Percentiles rank a stretch among this genome's conserved stretches.
These are phyloP conservation scores for Boletales sp. DNA, from an alignment of 768 basidiomycete species.

Conservation along the genomic window DNA sequence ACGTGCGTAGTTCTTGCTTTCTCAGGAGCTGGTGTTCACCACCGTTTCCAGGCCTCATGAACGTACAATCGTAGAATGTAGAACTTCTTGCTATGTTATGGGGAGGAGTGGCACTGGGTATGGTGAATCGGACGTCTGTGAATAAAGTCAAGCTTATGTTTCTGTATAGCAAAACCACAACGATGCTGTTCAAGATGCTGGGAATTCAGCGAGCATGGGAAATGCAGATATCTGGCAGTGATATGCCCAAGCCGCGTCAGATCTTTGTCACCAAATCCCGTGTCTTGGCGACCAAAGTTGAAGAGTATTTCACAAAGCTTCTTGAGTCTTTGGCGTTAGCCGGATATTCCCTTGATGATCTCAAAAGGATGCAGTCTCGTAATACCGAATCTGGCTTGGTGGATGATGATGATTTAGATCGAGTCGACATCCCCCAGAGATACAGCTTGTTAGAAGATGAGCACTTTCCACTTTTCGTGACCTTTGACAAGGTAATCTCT, in stretches of 20 bases:
- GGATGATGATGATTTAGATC: constrained; percentile 33
- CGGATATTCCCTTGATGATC: constrained; percentile 35
- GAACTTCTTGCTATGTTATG: constrained; percentile 59
- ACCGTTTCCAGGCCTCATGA: constrained; percentile 38
- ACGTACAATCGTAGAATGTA: constrained; percentile 55
- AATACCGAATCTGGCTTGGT: constrained; percentile 24
- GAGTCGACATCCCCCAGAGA: constrained; percentile 33
- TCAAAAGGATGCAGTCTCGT: constrained; percentile 28
- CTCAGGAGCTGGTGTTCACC: constrained; percentile 11
- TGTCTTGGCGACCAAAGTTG: constrained; percentile 67
- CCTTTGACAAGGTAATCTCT: constrained; percentile 53
- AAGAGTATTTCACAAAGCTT: constrained; percentile 58
- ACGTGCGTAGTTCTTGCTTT: constrained; percentile 10
- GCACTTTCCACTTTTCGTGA: constrained; percentile 70
- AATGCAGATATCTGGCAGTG: constrained; percentile 16
- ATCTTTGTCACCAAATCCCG: constrained; percentile 72
- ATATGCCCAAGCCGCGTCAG: constrained; percentile 52
- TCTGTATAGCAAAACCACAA: constrained; percentile 60
- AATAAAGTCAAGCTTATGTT: background rate
- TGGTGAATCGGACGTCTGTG: background rate
- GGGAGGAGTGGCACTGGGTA: constrained; percentile 77
- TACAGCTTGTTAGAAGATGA: constrained; percentile 55
- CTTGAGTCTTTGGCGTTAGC: constrained; percentile 40
- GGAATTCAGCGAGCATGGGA: constrained; percentile 58
- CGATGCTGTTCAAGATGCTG: constrained; percentile 75